phyloP scores from a whole-genome alignment of 306 rosid species.

The Sphenostylis stenocarpa region DNA sequence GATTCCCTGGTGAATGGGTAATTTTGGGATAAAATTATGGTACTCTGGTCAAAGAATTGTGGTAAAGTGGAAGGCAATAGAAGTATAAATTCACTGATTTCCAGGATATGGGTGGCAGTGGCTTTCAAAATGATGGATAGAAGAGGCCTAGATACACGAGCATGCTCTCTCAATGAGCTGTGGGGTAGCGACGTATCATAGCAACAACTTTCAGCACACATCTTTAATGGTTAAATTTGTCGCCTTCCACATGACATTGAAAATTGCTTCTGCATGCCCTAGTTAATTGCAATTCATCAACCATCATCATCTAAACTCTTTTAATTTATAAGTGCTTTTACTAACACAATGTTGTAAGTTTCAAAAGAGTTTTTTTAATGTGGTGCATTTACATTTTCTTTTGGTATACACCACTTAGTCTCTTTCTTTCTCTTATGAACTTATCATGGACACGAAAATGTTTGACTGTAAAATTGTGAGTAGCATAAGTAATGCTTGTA shows the following conservation, averaged over 20 bases:
- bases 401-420: too few relatives aligned
- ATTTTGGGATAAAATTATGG: not conserved
- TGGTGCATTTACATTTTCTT: not conserved
- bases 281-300: not conserved
- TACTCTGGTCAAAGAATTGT: slow-evolving; percentile 35
- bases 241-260: not conserved
- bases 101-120: slow-evolving; percentile 31
- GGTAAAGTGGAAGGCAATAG: slow-evolving; percentile 13
- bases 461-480: too few relatives aligned
- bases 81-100: slow-evolving; percentile 32
- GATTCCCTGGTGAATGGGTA: slow-evolving; percentile 23
- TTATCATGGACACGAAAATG: too few relatives aligned
- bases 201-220: not conserved
- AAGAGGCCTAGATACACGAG: slow-evolving; percentile 18
- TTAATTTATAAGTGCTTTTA: not conserved
- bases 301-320: not conserved
- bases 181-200: slow-evolving; percentile 29
- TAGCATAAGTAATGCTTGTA: not conserved
- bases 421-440: not conserved
- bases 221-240: slow-evolving; percentile 29
- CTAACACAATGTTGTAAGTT: not conserved
- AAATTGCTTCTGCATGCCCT: not conserved
- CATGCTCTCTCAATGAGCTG: slow-evolving; percentile 19
- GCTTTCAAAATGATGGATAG: slow-evolving; percentile 14
- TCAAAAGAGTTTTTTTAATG: not conserved